Evolutionary conservation across 176 grass and related monocot genomes (phyloP).

Genomic region (Aegilops speltoides): DNA sequence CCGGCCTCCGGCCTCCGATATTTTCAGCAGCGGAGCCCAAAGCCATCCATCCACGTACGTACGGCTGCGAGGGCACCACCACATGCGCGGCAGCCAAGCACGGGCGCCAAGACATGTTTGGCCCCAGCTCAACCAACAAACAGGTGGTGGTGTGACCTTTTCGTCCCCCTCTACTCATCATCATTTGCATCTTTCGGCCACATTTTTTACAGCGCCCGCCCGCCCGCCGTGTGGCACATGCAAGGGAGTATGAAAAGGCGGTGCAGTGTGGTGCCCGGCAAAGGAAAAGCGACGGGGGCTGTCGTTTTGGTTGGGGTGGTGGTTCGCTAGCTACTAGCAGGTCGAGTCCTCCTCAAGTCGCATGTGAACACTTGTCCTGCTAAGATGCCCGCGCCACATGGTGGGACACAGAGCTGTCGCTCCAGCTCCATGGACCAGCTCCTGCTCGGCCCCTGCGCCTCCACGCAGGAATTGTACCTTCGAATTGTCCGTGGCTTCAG

Average conservation of each 20-base stretch:
- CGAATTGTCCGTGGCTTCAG: neutral
- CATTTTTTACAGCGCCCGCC: neutral
- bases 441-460: neutral
- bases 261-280: conserved; percentile 1
- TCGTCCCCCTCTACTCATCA: neutral
- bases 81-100: neutral
- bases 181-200: neutral
- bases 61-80: neutral
- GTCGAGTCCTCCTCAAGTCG: conserved; percentile 4
- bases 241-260: neutral
- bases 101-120: neutral
- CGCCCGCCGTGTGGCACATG: neutral
- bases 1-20: no score
- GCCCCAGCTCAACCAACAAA: neutral
- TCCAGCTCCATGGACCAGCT: neutral
- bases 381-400: conserved; percentile 41
- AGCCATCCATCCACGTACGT: no score
- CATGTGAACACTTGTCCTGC: neutral
- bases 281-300: conserved; percentile 10
- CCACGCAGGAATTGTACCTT: conserved; percentile 1
- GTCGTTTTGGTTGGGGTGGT: conserved; percentile 7
- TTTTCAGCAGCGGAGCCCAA: neutral
- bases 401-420: neutral
- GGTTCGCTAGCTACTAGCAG: neutral
- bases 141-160: neutral